These are phyloP conservation scores for Marchantia paleacea DNA, from an alignment of 225 moss, liverwort and hornwort genomes.

Conservation along the genomic window DNA sequence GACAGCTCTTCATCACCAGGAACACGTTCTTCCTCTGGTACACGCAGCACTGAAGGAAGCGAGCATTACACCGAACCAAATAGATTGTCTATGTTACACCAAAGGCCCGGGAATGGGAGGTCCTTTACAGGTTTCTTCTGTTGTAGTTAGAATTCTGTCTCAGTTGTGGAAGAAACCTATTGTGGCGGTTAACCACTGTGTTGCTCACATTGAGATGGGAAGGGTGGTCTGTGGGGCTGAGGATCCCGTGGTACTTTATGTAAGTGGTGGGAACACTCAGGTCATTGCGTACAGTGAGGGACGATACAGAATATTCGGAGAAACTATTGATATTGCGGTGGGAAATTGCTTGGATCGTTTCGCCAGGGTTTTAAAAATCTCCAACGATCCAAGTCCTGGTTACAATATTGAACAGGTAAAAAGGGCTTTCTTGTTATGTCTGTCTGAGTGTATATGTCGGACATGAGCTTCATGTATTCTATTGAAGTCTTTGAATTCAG, in stretches of 20 bases:
- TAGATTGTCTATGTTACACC: slow-evolving; percentile 86
- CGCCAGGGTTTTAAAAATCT: slow-evolving; percentile 86
- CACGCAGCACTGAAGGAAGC: slow-evolving; percentile 78
- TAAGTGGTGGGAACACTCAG: slow-evolving; percentile 96
- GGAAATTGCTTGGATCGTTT: slow-evolving; percentile 96
- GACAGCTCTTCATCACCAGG: slow-evolving; percentile 86
- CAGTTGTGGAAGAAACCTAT: slow-evolving; percentile 91
- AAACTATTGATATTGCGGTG: slow-evolving; percentile 90
- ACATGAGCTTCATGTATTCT: not conserved
- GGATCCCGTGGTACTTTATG: slow-evolving; percentile 91
- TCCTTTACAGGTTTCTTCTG: slow-evolving; percentile 86
- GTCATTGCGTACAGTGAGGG: slow-evolving; percentile 95
- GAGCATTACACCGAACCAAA: slow-evolving; percentile 41
- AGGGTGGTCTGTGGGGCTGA: slow-evolving; percentile 80
- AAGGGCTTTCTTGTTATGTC: not conserved
- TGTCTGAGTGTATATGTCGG: not conserved
- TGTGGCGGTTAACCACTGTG: slow-evolving; percentile 88
- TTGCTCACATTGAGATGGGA: slow-evolving; percentile 95
- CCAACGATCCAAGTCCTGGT: slow-evolving; percentile 93
- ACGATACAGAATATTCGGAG: slow-evolving; percentile 85
- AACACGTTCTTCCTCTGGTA: slow-evolving; percentile 61
- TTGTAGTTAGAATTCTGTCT: slow-evolving; percentile 77
- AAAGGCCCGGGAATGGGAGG: slow-evolving; percentile 99
- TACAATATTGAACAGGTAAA: slow-evolving; percentile 92
- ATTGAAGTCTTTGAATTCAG: not conserved